These are phyloP conservation scores for Phytopythium litorale DNA, from an alignment of 352 stramenopile species.

Conservation along the genomic window DNA sequence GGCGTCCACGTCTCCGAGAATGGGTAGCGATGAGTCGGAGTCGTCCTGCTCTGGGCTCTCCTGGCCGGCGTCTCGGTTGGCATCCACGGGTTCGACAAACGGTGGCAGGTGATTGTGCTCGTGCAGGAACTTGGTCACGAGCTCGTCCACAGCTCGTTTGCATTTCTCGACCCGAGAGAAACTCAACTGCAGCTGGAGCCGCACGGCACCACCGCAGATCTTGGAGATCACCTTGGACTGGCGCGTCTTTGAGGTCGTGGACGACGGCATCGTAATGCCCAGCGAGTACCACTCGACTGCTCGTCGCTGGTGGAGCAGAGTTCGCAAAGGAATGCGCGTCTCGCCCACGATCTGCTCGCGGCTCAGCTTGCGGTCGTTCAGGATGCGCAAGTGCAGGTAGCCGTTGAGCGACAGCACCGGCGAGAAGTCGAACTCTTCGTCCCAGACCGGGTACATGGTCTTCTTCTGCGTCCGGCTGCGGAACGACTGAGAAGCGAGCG, in stretches of 20 bases:
- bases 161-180: slow-evolving; percentile 58
- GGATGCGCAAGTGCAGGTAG: slow-evolving; percentile 53
- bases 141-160: slow-evolving; percentile 57
- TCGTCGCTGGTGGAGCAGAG: slow-evolving; percentile 64
- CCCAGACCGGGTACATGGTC: slow-evolving; percentile 74
- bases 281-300: slow-evolving; percentile 57
- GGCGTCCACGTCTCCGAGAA: slow-evolving; percentile 9
- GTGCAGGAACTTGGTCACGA: slow-evolving; percentile 50
- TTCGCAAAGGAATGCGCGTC: slow-evolving; percentile 50
- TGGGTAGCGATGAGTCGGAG: slow-evolving; percentile 7
- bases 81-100: slow-evolving; percentile 45
- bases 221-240: slow-evolving; percentile 16
- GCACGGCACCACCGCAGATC: slow-evolving; percentile 34
- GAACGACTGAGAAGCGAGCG: slow-evolving; percentile 16
- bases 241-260: neutral
- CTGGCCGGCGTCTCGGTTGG: slow-evolving; percentile 13
- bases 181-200: slow-evolving; percentile 56
- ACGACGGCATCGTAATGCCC: slow-evolving; percentile 19
- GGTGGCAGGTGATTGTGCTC: slow-evolving; percentile 50
- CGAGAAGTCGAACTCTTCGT: slow-evolving; percentile 69
- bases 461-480: slow-evolving; percentile 70
- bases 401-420: slow-evolving; percentile 64
- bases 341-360: slow-evolving; percentile 69
- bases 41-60: slow-evolving; percentile 34
- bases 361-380: slow-evolving; percentile 70